Evolutionary conservation across 805 yeast genomes (phyloP).

Genomic region (Candida nemodendra): DNA sequence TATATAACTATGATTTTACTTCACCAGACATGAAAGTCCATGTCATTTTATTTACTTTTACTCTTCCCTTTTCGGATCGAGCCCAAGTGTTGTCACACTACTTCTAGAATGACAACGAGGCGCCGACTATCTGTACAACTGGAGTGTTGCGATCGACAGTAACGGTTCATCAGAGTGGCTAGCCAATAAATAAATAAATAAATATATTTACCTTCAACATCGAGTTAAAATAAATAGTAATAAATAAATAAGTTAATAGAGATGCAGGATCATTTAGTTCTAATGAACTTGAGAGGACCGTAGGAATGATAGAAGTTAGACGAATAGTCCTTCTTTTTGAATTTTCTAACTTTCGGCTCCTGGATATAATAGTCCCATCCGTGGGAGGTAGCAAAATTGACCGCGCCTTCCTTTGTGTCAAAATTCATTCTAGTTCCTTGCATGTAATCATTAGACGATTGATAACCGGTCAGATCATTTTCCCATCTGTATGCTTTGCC

Average conservation of each 20-base stretch:
- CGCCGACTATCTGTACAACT: too few species aligned
- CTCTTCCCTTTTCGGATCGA: not conserved
- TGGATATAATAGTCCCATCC: constrained; percentile 84
- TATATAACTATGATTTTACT: constrained; percentile 13
- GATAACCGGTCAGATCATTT: constrained; percentile 85
- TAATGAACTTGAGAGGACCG: constrained; percentile 73
- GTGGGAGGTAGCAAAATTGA: constrained; percentile 75
- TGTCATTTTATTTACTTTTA: constrained; percentile 3
- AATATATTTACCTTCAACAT: not conserved
- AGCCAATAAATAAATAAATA: constrained; percentile 7
- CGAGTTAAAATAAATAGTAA: constrained; percentile 1
- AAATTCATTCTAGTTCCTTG: constrained; percentile 76
- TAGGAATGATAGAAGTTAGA: constrained; percentile 66
- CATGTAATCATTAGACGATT: constrained; percentile 76
- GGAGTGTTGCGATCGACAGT: too few species aligned
- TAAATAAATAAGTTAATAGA: constrained; percentile 7
- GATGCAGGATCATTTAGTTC: constrained; percentile 57
- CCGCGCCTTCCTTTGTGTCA: constrained; percentile 72
- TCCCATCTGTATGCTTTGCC: constrained; percentile 84
- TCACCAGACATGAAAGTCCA: too few species aligned
- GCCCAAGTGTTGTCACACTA: too few species aligned
- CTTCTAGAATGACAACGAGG: too few species aligned
- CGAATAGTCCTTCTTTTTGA: constrained; percentile 73
- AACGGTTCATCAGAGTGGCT: too few species aligned
- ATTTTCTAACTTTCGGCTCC: constrained; percentile 74